Evolutionary conservation across 768 basidiomycete species (phyloP).

Genomic region (Tylopilus sp.): DNA sequence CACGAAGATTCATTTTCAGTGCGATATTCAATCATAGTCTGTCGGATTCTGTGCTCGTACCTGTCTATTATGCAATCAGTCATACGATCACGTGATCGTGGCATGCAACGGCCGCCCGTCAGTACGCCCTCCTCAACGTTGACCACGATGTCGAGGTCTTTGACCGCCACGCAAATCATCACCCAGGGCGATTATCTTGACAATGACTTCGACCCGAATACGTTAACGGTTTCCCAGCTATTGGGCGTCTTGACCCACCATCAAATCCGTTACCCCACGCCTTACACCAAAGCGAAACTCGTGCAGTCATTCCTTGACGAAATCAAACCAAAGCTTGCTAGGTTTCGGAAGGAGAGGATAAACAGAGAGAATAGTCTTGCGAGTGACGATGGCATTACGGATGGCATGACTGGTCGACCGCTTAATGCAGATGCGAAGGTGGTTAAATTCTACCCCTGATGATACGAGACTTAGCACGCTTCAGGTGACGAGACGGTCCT

Average conservation of each 20-base stretch:
- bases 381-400: constrained; percentile 79
- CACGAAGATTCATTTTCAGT: not conserved
- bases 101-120: constrained; percentile 1
- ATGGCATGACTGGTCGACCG: constrained; percentile 77
- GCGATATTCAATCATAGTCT: no score
- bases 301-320: constrained; percentile 76
- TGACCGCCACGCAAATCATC: constrained; percentile 78
- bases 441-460: constrained; percentile 10
- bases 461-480: constrained; percentile 4
- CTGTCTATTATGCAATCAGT: constrained; percentile 1
- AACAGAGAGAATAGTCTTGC: constrained; percentile 67
- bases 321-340: constrained; percentile 56
- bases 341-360: constrained; percentile 60
- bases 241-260: constrained; percentile 76
- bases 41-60: no score
- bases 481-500: constrained; percentile 47
- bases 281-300: constrained; percentile 74
- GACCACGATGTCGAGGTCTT: constrained; percentile 56
- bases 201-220: constrained; percentile 68
- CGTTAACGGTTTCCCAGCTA: constrained; percentile 78
- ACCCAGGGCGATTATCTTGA: constrained; percentile 74
- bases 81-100: constrained; percentile 21
- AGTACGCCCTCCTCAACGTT: constrained; percentile 11
- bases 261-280: constrained; percentile 68
- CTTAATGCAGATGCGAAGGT: constrained; percentile 51